Conservation (phyloP, 495 filamentous ascomycete species). For the Lophiostoma macrostomum region DNA sequence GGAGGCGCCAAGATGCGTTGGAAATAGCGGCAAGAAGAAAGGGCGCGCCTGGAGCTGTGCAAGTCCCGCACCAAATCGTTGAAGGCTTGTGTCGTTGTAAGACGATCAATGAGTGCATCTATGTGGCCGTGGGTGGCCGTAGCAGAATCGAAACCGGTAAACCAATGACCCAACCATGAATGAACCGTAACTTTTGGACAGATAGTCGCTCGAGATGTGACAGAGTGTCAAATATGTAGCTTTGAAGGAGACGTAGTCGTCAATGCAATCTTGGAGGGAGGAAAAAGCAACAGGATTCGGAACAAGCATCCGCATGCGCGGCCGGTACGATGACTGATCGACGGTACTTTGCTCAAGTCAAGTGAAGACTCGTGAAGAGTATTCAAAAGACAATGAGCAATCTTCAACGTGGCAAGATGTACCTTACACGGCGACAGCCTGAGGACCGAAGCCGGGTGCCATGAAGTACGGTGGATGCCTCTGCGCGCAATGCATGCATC, state of each 20-base stretch:
- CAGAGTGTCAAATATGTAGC: constrained; percentile 26
- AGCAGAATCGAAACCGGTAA: constrained; percentile 4
- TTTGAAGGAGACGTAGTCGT: constrained; percentile 5
- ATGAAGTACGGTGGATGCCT: constrained; percentile 65
- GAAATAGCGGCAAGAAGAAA: constrained; percentile 28
- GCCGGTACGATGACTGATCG: too few species aligned
- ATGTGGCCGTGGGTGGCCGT: background rate
- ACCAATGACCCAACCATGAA: background rate
- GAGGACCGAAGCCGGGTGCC: constrained; percentile 48
- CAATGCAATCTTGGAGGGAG: constrained; percentile 9
- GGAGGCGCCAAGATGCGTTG: constrained; percentile 25
- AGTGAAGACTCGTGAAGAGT: background rate
- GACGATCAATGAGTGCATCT: background rate
- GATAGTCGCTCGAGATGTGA: constrained; percentile 20
- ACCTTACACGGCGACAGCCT: constrained; percentile 56
- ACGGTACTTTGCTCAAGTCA: too few species aligned
- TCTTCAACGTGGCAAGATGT: background rate
- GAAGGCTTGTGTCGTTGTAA: constrained; percentile 1
- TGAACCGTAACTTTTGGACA: constrained; percentile 30
- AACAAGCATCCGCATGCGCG: background rate
- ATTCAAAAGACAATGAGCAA: constrained; percentile 11
- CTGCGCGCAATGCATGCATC: constrained; percentile 64
- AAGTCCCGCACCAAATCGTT: constrained; percentile 1
- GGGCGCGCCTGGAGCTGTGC: constrained; percentile 1
- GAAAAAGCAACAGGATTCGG: constrained; percentile 2